A percentile compares a stretch with the other conserved stretches of the same genome.
These are phyloP conservation scores for Picea glauca DNA, from an alignment of 75 land plant genomes.

Conservation along the genomic window DNA sequence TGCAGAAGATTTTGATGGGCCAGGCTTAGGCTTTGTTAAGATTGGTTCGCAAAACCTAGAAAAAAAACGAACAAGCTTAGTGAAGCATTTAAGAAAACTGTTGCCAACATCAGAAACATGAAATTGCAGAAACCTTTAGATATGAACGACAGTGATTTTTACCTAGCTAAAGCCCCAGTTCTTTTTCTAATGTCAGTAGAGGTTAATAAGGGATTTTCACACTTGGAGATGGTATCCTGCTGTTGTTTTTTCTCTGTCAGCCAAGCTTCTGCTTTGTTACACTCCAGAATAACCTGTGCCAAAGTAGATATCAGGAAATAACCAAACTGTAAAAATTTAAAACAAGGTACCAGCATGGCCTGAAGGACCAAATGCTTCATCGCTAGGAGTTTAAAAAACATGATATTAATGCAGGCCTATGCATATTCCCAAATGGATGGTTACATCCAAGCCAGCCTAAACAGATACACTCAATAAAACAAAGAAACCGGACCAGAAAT, in stretches of 20 bases:
- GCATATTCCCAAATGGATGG: neutral
- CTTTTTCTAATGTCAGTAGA: constrained; percentile 33
- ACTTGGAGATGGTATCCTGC: constrained; percentile 24
- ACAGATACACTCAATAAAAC: too few relatives aligned
- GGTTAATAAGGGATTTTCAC: constrained; percentile 28
- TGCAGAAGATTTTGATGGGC: constrained; percentile 24
- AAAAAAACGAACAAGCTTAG: neutral
- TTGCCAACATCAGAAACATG: neutral
- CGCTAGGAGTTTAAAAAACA: neutral
- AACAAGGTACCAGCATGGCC: neutral
- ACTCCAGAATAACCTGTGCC: constrained; percentile 35
- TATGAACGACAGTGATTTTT: neutral
- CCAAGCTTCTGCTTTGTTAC: constrained; percentile 47
- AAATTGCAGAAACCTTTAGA: neutral
- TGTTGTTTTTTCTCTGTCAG: constrained; percentile 31
- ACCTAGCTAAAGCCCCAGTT: constrained; percentile 34
- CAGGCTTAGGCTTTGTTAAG: constrained; percentile 28
- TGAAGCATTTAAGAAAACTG: neutral
- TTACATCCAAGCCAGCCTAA: neutral
- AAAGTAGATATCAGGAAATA: too few relatives aligned
- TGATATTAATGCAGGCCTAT: neutral
- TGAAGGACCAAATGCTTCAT: neutral
- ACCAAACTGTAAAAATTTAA: neutral
- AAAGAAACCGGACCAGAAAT: too few relatives aligned
- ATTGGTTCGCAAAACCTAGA: constrained; percentile 34